phyloP scores from a whole-genome alignment of 208 protist species.

The Trypanosomatidae sp. region DNA sequence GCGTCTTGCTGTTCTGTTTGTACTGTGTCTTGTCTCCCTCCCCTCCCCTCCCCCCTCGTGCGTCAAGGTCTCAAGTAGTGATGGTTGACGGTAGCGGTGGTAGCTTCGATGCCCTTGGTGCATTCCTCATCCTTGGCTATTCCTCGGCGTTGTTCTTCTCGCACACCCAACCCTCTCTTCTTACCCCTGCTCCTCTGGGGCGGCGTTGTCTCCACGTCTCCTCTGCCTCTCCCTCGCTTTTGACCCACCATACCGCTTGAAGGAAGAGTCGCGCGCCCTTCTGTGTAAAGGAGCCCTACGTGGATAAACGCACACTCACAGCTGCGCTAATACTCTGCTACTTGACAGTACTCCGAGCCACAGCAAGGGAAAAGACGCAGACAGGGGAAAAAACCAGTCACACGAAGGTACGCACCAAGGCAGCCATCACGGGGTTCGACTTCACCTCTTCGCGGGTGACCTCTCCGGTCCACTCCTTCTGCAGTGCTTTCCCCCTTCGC shows the following conservation, averaged over 20 bases:
- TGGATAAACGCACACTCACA: not conserved
- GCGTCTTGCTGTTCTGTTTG: not conserved
- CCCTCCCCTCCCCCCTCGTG: not conserved
- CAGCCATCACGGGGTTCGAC: not conserved
- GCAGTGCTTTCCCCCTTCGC: not conserved
- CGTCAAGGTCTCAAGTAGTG: slow-evolving; percentile 4
- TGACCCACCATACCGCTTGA: not conserved
- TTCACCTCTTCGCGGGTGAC: not conserved
- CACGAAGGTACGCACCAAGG: not conserved
- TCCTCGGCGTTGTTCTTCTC: slow-evolving; percentile 1
- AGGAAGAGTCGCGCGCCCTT: not conserved
- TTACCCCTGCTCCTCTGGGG: not conserved
- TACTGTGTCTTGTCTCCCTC: not conserved
- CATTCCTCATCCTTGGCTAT: slow-evolving; percentile 6
- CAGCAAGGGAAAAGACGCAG: not conserved
- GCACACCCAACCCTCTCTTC: not conserved
- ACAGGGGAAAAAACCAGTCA: not conserved
- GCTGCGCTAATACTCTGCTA: not conserved
- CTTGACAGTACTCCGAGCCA: not conserved
- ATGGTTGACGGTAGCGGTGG: not conserved
- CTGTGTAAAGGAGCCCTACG: not conserved
- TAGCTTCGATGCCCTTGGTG: not conserved
- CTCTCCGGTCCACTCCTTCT: not conserved
- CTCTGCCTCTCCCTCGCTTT: not conserved
- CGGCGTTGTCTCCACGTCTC: not conserved